phyloP scores from a whole-genome alignment of 257 asterid species.

The Nicotiana tabacum region DNA sequence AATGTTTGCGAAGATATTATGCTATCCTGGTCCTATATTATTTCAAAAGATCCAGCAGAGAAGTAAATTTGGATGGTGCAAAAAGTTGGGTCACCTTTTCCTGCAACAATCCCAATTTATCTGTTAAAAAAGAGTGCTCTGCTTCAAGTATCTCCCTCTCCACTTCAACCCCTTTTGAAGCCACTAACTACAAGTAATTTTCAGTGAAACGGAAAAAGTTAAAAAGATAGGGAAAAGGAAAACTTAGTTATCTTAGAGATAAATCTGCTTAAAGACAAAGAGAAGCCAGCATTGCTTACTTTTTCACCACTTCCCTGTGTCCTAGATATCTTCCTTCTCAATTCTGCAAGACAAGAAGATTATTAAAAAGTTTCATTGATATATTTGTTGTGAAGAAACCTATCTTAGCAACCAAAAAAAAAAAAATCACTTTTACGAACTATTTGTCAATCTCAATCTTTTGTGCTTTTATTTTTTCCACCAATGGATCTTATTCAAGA shows the following conservation, averaged over 20 bases:
- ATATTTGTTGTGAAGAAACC: background rate
- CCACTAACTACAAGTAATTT: slow-evolving; percentile 41
- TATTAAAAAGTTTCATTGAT: background rate
- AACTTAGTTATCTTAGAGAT: slow-evolving; percentile 16
- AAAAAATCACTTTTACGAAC: background rate
- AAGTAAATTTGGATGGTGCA: background rate
- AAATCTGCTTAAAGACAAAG: slow-evolving; percentile 18
- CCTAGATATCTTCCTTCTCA: slow-evolving; percentile 60
- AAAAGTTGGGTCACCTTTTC: slow-evolving; percentile 48
- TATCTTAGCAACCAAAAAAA: background rate
- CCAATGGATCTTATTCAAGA: background rate
- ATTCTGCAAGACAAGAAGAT: slow-evolving; percentile 38
- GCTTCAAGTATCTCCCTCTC: slow-evolving; percentile 79
- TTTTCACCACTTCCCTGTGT: slow-evolving; percentile 41
- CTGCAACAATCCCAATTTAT: slow-evolving; percentile 75
- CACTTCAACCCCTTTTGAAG: slow-evolving; percentile 72
- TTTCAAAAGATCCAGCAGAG: background rate
- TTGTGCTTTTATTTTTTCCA: background rate
- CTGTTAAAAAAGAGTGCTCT: slow-evolving; percentile 70
- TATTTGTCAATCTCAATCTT: background rate
- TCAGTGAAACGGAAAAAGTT: background rate
- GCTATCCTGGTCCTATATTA: background rate
- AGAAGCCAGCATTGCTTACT: slow-evolving; percentile 44
- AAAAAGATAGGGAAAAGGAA: slow-evolving; percentile 9
- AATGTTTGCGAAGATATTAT: background rate